Percentiles rank a stretch among this genome's conserved stretches.
Evolutionary conservation across 495 filamentous ascomycete genomes (phyloP).

Genomic region (Penicillium mononematosum): DNA sequence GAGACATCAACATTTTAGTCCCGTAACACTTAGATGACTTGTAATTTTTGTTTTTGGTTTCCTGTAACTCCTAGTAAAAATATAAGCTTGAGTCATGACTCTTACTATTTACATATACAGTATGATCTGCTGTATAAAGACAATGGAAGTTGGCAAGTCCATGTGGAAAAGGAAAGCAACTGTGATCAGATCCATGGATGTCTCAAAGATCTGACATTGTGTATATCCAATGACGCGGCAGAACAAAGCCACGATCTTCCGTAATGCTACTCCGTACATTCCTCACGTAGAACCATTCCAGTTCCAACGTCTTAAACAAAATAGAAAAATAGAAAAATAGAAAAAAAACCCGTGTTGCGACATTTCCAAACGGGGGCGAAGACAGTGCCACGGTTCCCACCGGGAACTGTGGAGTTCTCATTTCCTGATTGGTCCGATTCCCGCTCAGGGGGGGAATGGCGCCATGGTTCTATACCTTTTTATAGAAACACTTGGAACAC

Average conservation of each 20-base stretch:
- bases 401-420: constrained; percentile 15
- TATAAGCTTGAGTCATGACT: neutral
- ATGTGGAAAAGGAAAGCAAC: neutral
- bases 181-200: constrained; percentile 5
- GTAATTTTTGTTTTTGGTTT: constrained; percentile 17
- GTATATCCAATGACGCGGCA: constrained; percentile 10
- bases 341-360: neutral
- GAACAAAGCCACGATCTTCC: constrained; percentile 9
- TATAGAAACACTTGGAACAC: neutral
- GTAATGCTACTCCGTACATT: neutral
- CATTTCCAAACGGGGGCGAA: constrained; percentile 8
- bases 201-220: constrained; percentile 8
- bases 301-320: neutral
- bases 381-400: constrained; percentile 16
- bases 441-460: constrained; percentile 19
- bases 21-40: constrained; percentile 33
- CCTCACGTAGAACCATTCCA: too few species aligned
- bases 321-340: neutral
- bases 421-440: constrained; percentile 20
- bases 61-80: too few species aligned
- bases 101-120: neutral
- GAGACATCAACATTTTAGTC: constrained; percentile 27
- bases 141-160: neutral
- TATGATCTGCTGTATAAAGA: neutral
- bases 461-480: constrained; percentile 2